Evolutionary conservation across 768 basidiomycete genomes (phyloP).

Genomic region (Mycena haematopus): DNA sequence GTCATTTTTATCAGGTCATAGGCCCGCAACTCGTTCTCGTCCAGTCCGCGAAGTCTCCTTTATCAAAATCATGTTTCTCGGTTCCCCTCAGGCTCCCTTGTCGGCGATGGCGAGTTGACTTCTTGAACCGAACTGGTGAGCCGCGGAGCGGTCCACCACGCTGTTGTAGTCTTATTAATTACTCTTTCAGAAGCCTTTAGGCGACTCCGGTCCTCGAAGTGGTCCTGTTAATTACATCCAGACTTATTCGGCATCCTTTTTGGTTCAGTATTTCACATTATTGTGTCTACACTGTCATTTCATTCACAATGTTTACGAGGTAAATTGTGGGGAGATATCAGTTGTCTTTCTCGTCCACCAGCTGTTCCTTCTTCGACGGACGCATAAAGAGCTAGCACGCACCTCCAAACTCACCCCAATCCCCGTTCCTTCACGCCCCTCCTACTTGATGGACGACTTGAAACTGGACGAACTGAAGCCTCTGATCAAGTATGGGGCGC

Average conservation of each 20-base stretch:
- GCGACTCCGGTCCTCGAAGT: too few relatives aligned
- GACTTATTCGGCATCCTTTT: too few relatives aligned
- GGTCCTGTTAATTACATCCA: too few relatives aligned
- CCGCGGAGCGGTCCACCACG: too few relatives aligned
- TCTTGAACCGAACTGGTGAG: too few relatives aligned
- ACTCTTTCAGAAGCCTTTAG: too few relatives aligned
- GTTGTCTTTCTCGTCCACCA: background rate
- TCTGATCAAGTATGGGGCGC: constrained; percentile 6
- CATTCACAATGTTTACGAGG: background rate
- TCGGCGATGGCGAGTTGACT: too few relatives aligned
- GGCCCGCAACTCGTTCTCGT: background rate
- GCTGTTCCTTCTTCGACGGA: background rate
- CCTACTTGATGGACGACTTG: background rate
- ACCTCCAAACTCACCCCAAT: background rate
- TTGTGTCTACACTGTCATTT: background rate
- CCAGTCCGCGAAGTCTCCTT: too few relatives aligned
- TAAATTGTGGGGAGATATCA: background rate
- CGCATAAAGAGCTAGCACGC: background rate
- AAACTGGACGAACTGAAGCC: constrained; percentile 4
- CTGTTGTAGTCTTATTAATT: too few relatives aligned
- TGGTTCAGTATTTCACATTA: background rate
- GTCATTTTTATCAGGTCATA: background rate
- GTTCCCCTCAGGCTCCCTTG: too few relatives aligned
- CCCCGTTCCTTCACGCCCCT: background rate
- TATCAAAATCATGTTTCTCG: too few relatives aligned